phyloP scores from a whole-genome alignment of 164 flowering plant genomes.

The Annona cherimola region DNA sequence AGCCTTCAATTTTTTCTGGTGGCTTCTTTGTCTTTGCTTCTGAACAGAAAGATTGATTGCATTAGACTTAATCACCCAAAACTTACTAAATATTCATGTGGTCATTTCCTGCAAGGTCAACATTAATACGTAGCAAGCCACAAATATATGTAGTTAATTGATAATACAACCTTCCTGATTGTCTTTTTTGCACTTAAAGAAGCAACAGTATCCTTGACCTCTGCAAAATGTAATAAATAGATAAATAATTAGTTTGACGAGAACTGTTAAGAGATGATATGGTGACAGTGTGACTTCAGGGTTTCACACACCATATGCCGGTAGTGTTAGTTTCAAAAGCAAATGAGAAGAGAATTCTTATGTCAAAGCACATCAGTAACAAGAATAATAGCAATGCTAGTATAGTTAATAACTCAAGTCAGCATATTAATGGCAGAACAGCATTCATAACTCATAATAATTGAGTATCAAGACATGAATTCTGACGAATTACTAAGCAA shows the following conservation, averaged over 20 bases:
- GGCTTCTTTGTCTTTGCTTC: slow-evolving; percentile 51
- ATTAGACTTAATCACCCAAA: background rate
- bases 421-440: no score
- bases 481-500: no score
- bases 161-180: slow-evolving; percentile 53
- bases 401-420: no score
- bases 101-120: background rate
- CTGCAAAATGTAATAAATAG: slow-evolving; percentile 23
- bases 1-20: slow-evolving; percentile 59
- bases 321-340: no score
- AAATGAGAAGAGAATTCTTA: no score
- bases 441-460: no score
- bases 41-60: slow-evolving; percentile 18
- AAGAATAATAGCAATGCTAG: no score
- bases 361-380: no score
- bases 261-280: background rate
- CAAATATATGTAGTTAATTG: background rate
- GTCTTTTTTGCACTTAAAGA: slow-evolving; percentile 43
- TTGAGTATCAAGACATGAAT: no score
- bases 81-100: no score
- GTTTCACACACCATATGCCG: no score
- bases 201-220: slow-evolving; percentile 49
- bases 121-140: background rate
- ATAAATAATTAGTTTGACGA: background rate
- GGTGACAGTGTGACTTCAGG: no score